Evolutionary conservation across 768 basidiomycete species (phyloP).

Genomic region (Hortiboletus flavorubellus): DNA sequence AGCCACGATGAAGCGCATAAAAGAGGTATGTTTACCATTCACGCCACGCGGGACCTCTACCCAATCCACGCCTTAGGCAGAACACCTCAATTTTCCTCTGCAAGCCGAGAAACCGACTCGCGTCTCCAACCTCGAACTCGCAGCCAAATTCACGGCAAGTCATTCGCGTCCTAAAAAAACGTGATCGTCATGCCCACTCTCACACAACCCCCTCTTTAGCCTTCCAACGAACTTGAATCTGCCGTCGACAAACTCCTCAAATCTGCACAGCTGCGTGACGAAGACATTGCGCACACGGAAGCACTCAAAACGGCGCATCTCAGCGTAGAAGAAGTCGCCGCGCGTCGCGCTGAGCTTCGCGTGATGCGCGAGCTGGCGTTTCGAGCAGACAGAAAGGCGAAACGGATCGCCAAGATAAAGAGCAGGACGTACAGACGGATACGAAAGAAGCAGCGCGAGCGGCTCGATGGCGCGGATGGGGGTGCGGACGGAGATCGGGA

Average conservation of each 20-base stretch:
- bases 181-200: background rate
- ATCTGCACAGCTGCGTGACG: constrained; percentile 77
- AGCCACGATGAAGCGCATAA: constrained; percentile 86
- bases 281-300: constrained; percentile 75
- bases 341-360: constrained; percentile 76
- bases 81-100: constrained; percentile 83
- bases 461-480: constrained; percentile 46
- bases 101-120: constrained; percentile 57
- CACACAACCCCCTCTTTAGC: constrained; percentile 39
- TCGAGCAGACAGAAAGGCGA: constrained; percentile 87
- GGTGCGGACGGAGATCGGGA: constrained; percentile 26
- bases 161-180: background rate
- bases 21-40: constrained; percentile 54
- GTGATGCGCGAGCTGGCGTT: constrained; percentile 93
- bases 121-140: constrained; percentile 70
- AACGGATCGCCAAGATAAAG: constrained; percentile 92
- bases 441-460: constrained; percentile 73
- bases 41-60: background rate
- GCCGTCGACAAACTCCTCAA: constrained; percentile 79
- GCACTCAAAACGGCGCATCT: constrained; percentile 82
- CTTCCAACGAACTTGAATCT: constrained; percentile 80
- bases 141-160: constrained; percentile 80
- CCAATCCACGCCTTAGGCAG: constrained; percentile 52
- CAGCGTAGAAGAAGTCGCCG: constrained; percentile 80
- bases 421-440: constrained; percentile 89